Conservation (phyloP, 176 grass and related monocot genomes). For the Zizania latifolia region DNA sequence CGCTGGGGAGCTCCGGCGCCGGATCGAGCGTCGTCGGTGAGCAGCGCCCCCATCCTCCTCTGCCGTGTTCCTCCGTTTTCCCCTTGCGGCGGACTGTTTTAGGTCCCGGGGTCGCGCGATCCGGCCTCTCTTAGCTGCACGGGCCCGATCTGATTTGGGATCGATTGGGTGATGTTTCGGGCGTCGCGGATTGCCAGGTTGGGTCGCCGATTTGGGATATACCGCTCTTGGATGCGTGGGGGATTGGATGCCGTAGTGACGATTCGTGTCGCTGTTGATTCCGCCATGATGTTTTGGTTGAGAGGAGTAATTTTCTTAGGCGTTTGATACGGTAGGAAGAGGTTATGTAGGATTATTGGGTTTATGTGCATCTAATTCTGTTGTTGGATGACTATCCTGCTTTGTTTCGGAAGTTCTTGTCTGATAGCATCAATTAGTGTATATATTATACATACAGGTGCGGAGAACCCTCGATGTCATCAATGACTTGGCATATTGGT, state of each 20-base stretch:
- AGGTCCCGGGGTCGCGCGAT: background rate
- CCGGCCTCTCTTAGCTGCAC: background rate
- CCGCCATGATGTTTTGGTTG: background rate
- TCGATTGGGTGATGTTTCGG: background rate
- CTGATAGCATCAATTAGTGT: background rate
- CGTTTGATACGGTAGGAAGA: background rate
- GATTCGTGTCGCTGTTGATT: background rate
- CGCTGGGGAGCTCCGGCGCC: slow-evolving; percentile 50
- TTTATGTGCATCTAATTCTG: background rate
- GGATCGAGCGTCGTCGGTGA: slow-evolving; percentile 67
- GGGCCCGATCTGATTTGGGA: background rate
- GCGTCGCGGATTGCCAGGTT: background rate
- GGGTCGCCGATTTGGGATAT: background rate
- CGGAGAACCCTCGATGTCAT: background rate
- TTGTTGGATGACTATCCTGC: background rate
- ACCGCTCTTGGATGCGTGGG: too few species aligned
- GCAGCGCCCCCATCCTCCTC: background rate
- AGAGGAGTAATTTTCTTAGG: background rate
- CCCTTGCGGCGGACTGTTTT: background rate
- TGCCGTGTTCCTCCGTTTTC: too few species aligned
- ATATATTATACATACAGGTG: background rate
- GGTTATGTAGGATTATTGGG: background rate
- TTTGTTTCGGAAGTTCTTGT: too few species aligned
- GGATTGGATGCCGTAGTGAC: background rate
- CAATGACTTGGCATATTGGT: background rate